A percentile compares a stretch with the other conserved stretches of the same genome.
Evolutionary conservation across 495 filamentous ascomycete species (phyloP).

Genomic region (Aspergillus cavernicola): DNA sequence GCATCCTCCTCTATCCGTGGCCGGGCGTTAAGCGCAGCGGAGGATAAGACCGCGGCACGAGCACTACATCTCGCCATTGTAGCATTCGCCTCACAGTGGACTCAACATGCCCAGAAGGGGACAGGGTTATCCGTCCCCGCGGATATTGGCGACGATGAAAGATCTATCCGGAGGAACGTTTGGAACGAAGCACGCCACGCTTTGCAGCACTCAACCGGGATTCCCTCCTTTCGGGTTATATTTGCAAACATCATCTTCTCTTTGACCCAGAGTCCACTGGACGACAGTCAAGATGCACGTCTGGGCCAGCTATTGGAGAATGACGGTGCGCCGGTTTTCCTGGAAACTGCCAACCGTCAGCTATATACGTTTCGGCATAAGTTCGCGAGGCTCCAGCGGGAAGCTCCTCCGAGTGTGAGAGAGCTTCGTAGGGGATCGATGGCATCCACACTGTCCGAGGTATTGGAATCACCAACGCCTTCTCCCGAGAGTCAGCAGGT

Average conservation of each 20-base stretch:
- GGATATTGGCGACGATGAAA: not conserved
- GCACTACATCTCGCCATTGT: not conserved
- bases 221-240: not conserved
- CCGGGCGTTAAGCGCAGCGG: not conserved
- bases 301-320: not conserved
- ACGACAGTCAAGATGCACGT: not conserved
- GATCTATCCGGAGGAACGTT: not conserved
- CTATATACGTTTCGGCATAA: not conserved
- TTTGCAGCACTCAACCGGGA: not conserved
- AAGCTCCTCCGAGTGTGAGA: not conserved
- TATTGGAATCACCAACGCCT: not conserved
- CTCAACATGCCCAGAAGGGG: not conserved
- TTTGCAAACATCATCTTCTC: slow-evolving; percentile 3
- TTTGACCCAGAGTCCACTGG: not conserved
- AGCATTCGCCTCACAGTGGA: not conserved
- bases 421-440: not conserved
- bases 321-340: not conserved
- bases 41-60: not conserved
- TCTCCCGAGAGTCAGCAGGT: not conserved
- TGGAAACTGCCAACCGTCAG: not conserved
- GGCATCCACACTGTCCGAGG: not conserved
- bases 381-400: not conserved
- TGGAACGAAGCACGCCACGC: slow-evolving; percentile 3
- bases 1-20: not conserved
- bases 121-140: not conserved